Conservation (phyloP, 352 stramenopile species). For the Globisporangium okanoganense region DNA sequence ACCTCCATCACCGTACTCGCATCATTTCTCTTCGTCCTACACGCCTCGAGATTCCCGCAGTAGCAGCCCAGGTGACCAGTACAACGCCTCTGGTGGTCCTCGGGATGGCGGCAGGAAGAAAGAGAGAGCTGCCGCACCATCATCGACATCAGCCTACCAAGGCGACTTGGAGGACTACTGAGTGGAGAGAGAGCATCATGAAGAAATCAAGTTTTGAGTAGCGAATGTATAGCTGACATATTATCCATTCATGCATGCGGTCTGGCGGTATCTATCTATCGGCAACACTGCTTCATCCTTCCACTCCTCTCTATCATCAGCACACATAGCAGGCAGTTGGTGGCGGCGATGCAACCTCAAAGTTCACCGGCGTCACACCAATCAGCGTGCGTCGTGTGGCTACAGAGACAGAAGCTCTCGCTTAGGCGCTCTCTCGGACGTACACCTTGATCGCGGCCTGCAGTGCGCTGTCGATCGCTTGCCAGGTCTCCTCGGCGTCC, state of each 20-base stretch:
- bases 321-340: constrained; percentile 2
- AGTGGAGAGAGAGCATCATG: background rate
- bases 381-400: constrained; percentile 4
- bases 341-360: background rate
- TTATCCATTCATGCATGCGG: constrained; percentile 4
- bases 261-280: background rate
- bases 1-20: background rate
- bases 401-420: background rate
- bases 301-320: background rate
- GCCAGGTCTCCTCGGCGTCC: constrained; percentile 70
- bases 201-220: background rate
- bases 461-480: constrained; percentile 51
- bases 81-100: background rate
- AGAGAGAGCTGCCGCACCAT: background rate
- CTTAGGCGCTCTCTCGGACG: constrained; percentile 1
- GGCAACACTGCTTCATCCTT: background rate
- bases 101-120: background rate
- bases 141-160: background rate
- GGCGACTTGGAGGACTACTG: constrained; percentile 4
- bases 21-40: background rate
- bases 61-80: background rate
- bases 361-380: background rate
- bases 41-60: background rate
- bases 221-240: background rate
- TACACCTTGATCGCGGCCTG: constrained; percentile 17